Percentiles rank a stretch among this genome's conserved stretches.
These are phyloP conservation scores for Hortaea werneckii DNA, from an alignment of 2,329 filamentous ascomycete genomes.

Conservation along the genomic window DNA sequence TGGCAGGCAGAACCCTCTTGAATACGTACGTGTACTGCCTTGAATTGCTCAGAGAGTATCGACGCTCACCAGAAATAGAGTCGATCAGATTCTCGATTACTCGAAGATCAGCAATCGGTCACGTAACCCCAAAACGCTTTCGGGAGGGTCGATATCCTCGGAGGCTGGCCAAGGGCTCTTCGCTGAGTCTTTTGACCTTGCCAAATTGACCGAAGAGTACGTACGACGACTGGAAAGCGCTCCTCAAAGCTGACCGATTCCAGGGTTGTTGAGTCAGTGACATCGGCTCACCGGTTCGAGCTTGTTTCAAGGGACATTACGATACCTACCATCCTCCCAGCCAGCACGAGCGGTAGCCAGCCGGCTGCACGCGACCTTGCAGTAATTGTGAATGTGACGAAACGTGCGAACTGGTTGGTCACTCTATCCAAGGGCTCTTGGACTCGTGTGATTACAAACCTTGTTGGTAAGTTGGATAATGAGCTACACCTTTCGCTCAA, in stretches of 20 bases:
- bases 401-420: constrained; percentile 27
- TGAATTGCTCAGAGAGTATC: background rate
- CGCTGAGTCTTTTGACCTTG: constrained; percentile 11
- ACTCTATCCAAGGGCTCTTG: constrained; percentile 34
- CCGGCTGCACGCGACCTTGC: constrained; percentile 1
- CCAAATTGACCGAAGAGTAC: constrained; percentile 14
- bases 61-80: constrained; percentile 2
- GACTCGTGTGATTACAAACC: constrained; percentile 38
- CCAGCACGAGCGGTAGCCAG: background rate
- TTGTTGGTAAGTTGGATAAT: constrained; percentile 13
- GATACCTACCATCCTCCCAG: background rate
- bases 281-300: constrained; percentile 8
- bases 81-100: constrained; percentile 33
- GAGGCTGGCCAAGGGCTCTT: background rate
- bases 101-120: constrained; percentile 31
- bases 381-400: constrained; percentile 7
- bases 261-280: constrained; percentile 7
- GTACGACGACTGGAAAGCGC: too few species aligned
- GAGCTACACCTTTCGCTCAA: background rate
- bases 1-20: constrained; percentile 41
- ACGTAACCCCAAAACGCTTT: constrained; percentile 1
- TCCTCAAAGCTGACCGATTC: background rate
- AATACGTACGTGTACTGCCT: constrained; percentile 26
- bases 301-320: background rate
- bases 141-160: background rate